Evolutionary conservation across 495 filamentous ascomycete genomes (phyloP), one percentile per base, ranked within the genome.

Genomic region (Aspergillus sclerotiicarbonarius): DNA sequence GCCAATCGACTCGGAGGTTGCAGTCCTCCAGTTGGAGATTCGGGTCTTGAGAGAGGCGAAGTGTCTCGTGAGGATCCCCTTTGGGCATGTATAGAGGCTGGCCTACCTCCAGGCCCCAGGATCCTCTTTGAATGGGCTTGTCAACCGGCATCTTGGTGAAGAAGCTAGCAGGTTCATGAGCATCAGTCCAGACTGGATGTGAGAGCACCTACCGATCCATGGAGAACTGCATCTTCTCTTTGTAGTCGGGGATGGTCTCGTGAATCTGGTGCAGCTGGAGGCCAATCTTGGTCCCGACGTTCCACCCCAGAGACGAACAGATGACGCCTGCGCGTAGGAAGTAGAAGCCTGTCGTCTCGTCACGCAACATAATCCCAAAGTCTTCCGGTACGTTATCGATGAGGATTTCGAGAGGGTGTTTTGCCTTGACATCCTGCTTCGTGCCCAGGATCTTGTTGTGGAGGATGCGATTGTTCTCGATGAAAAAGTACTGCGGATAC

Each of bases 301-400:
- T 89, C 91, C 91, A 96, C 2, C 92, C 92, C 0, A 96, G 70
- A 1, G 86, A 78, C 15, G 86, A 90, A 67, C 91, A 96, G 31
- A 94, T 85, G 8, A 92, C 71, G 4, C 89, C 92, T 1, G 90
- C 90, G 37, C 88, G 84, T 62, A 95, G 82, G 65, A 84, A 82
- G 67, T 96, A 96, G 56, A 79, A 75, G 0, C 92, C 92, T 1
- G 86, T 84, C 9, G 77, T 66, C 1, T 88, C 83, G 58, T 93
- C 85, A 16, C 89, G 85, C 47, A 94, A 59, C 76, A 89, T 90
- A 57, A 96, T 81, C 3, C 80, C 90, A 66, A 94, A 96, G 68
- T 96, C 92, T 64, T 96, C 92, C 0, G 92, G 92, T 0, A 96
- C 77, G 64, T 96, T 89, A 52, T 95, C 83, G 0, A 96, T 73